phyloP scores from a whole-genome alignment of 148 eudicot species.

The Oxyria digyna region DNA sequence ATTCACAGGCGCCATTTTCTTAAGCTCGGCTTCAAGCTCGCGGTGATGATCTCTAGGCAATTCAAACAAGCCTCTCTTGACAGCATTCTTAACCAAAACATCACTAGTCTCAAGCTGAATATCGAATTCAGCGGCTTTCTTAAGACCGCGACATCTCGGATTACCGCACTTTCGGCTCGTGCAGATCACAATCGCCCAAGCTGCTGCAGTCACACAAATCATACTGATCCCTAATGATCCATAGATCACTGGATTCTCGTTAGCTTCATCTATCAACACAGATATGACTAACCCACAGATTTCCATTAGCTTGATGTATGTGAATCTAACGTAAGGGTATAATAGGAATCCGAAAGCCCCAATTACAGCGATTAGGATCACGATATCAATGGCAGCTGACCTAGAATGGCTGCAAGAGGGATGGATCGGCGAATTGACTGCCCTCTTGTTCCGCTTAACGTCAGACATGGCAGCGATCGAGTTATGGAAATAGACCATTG shows the following conservation, averaged over 20 bases:
- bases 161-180: slow-evolving; percentile 53
- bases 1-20: slow-evolving; percentile 80
- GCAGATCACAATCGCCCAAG: slow-evolving; percentile 45
- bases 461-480: slow-evolving; percentile 27
- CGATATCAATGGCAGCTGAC: slow-evolving; percentile 50
- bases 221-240: slow-evolving; percentile 62
- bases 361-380: slow-evolving; percentile 59
- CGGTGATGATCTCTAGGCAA: slow-evolving; percentile 61
- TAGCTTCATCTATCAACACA: slow-evolving; percentile 47
- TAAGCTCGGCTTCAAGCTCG: slow-evolving; percentile 77
- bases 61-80: slow-evolving; percentile 58
- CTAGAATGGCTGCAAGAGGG: slow-evolving; percentile 48
- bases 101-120: slow-evolving; percentile 72
- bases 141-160: slow-evolving; percentile 54
- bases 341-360: slow-evolving; percentile 61
- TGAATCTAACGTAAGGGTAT: slow-evolving; percentile 38
- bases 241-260: slow-evolving; percentile 49
- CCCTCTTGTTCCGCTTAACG: slow-evolving; percentile 24
- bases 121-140: slow-evolving; percentile 71
- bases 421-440: slow-evolving; percentile 21
- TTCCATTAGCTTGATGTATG: slow-evolving; percentile 19
- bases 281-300: slow-evolving; percentile 19
- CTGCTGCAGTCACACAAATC: slow-evolving; percentile 40
- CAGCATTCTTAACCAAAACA: slow-evolving; percentile 26
- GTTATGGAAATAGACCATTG: slow-evolving; percentile 46